Evolutionary conservation across 192 early-diverging fungal species (phyloP).

Genomic region (Coemansia sp.): DNA sequence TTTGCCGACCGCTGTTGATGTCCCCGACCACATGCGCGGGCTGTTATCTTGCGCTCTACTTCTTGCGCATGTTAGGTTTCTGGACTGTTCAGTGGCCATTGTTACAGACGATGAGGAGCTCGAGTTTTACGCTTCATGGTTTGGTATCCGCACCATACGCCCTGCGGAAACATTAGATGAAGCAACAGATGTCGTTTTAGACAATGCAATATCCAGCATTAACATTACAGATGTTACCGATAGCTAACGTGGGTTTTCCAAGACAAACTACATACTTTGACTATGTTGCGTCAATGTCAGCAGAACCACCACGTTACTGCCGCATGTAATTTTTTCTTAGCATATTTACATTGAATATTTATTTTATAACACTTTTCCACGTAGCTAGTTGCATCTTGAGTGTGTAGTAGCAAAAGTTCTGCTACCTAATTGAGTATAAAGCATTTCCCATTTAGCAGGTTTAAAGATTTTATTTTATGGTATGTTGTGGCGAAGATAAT

Average conservation of each 20-base stretch:
- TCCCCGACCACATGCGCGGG: slow-evolving; percentile 26
- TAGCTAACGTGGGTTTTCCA: background rate
- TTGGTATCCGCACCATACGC: slow-evolving; percentile 16
- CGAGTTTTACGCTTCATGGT: slow-evolving; percentile 45
- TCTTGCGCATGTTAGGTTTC: slow-evolving; percentile 8
- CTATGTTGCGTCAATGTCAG: background rate
- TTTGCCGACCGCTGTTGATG: slow-evolving; percentile 29
- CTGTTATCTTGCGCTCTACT: slow-evolving; percentile 24
- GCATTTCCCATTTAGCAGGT: too few species aligned
- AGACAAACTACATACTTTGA: background rate
- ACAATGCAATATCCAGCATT: background rate
- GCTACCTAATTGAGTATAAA: too few species aligned
- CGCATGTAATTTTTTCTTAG: background rate
- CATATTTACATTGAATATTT: background rate
- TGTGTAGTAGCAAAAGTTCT: too few species aligned
- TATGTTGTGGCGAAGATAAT: too few species aligned
- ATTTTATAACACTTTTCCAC: background rate
- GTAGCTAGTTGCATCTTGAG: background rate
- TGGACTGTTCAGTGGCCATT: slow-evolving; percentile 6
- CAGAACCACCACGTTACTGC: background rate
- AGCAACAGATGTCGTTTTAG: background rate
- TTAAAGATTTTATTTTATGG: too few species aligned
- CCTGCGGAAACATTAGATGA: background rate
- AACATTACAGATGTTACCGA: background rate
- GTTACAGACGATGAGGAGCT: slow-evolving; percentile 37